Base-by-base conservation (phyloP, 805 yeast genomes). In the Diddensiella transvaalensis region DNA sequence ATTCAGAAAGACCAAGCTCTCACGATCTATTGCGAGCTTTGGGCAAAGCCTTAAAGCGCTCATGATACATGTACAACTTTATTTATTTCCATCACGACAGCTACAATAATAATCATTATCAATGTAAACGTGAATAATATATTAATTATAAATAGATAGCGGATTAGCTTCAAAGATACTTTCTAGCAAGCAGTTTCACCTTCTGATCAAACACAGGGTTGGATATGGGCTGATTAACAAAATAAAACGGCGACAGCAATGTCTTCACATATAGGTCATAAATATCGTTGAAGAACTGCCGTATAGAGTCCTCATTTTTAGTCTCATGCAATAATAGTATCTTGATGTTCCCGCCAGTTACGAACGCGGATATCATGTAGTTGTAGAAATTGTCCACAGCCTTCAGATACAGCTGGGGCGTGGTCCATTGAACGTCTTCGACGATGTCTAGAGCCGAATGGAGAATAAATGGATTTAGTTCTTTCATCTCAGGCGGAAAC, bases 381-480 rank as follows among this genome's bases (percentile, higher is more conserved):
- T 93, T 95, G 64, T 90, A 87, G 65, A 88, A 91, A 32, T 83
- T 80, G 67, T 93, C 99, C 17, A 91, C 78, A 40, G 78, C 78
- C 40, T 91, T 90, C 53, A 89, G 69, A 60, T 85, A 83, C 53
- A 85, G 72, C 39, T 76, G 72, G 53, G 74, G 79, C 6, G 78
- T 73, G 42, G 79, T 77, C 91, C 96, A 89, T 62, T 89, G 97
- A 2, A 80, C 67, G 58, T 90, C 96, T 54, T 93, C 96, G 0
- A 93, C 81, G n/a, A 93, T 74, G 64, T 93, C 99, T 32, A 93
- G 67, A 1, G 98, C 80, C 0, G 96, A 79, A 61, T 93, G 95
- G 30, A 90, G 77, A 23, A 93, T 82, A 60, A 89, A 91, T 19
- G 96, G 97, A 56, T 85, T 82, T 32, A 91, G 68, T 60, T 91